phyloP scores from a whole-genome alignment of 306 rosid genomes.

The Vigna nakashimae region DNA sequence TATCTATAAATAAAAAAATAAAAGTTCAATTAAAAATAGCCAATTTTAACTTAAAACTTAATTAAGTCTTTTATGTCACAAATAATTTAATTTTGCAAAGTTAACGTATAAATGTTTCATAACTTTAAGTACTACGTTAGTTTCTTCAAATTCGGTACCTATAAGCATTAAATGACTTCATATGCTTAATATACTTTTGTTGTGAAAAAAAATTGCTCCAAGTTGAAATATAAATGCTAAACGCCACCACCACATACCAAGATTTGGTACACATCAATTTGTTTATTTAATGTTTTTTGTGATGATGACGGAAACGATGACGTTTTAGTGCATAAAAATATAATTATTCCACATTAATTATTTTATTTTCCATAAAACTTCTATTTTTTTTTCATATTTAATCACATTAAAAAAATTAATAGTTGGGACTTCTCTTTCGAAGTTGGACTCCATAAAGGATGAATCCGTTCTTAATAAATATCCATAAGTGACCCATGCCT shows the following conservation, averaged over 20 bases:
- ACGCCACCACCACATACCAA: not conserved
- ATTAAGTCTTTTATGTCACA: too few species aligned
- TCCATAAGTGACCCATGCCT: not conserved
- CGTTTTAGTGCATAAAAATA: not conserved
- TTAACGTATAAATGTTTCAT: too few species aligned
- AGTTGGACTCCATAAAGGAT: conserved; percentile 28
- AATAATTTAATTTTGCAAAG: too few species aligned
- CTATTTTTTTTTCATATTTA: not conserved
- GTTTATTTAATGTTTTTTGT: not conserved
- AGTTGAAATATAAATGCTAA: not conserved
- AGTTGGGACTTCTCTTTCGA: conserved; percentile 25
- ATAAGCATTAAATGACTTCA: too few species aligned
- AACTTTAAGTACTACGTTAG: too few species aligned
- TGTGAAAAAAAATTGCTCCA: not conserved
- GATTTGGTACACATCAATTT: not conserved
- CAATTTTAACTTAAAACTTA: too few species aligned
- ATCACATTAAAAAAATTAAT: not conserved
- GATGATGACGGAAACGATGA: conserved; percentile 20
- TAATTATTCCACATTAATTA: not conserved
- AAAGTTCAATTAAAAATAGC: too few species aligned
- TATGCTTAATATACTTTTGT: too few species aligned
- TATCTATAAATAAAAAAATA: too few species aligned
- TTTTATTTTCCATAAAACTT: not conserved
- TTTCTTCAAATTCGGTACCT: too few species aligned
- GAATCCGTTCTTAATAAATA: not conserved